Percentiles rank a stretch among this genome's conserved stretches.
These are phyloP conservation scores for Fusarium torreyae DNA, from an alignment of 2,329 filamentous ascomycete genomes.

Conservation along the genomic window DNA sequence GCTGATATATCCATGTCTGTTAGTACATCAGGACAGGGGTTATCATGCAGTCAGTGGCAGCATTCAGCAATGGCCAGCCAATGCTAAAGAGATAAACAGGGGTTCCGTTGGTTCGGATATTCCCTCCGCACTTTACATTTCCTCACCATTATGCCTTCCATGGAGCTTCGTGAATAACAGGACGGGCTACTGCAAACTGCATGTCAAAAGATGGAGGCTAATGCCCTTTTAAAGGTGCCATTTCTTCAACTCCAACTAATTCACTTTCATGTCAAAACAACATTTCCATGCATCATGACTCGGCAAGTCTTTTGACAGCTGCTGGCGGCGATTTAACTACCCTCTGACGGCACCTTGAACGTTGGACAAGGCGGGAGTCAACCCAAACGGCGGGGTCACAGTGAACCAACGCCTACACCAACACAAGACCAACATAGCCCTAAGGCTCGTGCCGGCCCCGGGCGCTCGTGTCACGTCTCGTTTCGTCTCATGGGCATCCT, in stretches of 20 bases:
- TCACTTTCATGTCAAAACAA: conserved; percentile 6
- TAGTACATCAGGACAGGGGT: neutral
- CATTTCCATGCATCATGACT: conserved; percentile 19
- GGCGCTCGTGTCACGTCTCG: conserved; percentile 34
- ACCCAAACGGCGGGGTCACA: conserved; percentile 36
- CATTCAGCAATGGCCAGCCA: conserved; percentile 2
- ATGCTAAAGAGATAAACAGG: conserved; percentile 15
- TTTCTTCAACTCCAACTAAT: neutral
- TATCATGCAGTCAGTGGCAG: neutral
- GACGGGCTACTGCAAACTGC: neutral
- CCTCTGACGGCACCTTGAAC: conserved; percentile 30
- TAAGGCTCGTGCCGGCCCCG: conserved; percentile 44
- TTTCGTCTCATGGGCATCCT: conserved; percentile 28
- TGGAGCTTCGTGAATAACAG: neutral
- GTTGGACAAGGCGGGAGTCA: conserved; percentile 34
- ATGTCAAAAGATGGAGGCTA: neutral
- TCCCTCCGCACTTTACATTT: conserved; percentile 12
- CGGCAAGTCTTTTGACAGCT: conserved; percentile 26
- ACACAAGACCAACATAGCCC: conserved; percentile 15
- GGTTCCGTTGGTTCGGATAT: conserved; percentile 13
- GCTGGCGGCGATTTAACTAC: conserved; percentile 24
- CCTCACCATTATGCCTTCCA: conserved; percentile 4
- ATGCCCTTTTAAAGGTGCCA: neutral
- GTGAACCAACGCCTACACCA: conserved; percentile 13
- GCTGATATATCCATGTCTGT: conserved; percentile 12